Evolutionary conservation across 805 yeast genomes (phyloP), one percentile per base, ranked within the genome.

Genomic region (Hanseniaspora meyeri): DNA sequence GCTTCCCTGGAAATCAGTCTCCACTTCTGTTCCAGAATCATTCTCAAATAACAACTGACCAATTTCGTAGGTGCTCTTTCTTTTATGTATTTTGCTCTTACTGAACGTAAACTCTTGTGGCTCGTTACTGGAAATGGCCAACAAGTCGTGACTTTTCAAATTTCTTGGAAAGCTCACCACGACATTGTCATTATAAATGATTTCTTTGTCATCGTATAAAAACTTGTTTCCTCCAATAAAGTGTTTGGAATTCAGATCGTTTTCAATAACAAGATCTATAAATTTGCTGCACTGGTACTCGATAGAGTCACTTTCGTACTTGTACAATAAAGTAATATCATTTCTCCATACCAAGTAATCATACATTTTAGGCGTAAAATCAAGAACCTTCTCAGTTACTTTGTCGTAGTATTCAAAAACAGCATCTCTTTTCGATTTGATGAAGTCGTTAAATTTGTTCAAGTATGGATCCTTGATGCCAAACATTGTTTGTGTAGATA

Each of bases 381-480:
- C 91, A 62, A 82, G 69, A 62, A 80, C 82, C 55, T 86, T 72
- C 4, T 82, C 82, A 0, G 95, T 84, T 34, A 90, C 75, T 58
- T 78, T 79, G 64, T 81, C 87, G 62, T 85, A 78, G 69, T 87
- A 91, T 17, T 79, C 80, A n/a, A 74, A 63, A 8, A 89, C 69
- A 61, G 86, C 87, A 0, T 62, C 68, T 53, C 75, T 75, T 62
- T 84, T 82, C 16, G 70, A 72, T 2, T 74, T 72, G 20, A 91
- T 74, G 62, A 91, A 89, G 2, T 56, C 61, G 67, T 93, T 91
- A 80, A 91, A 76, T 37, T 71, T 73, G 19, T 77, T 72, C 69
- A 91, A 72, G 74, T 83, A 87, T 0, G 93, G 88, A 64, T 91
- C 97, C 64, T 90, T 91, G 49, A 82, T 81, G 9, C 87, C 84